A percentile compares a stretch with the other conserved stretches of the same genome.
These are phyloP conservation scores for Xylaria polymorpha DNA, from an alignment of 2,329 filamentous ascomycete species.

Conservation along the genomic window DNA sequence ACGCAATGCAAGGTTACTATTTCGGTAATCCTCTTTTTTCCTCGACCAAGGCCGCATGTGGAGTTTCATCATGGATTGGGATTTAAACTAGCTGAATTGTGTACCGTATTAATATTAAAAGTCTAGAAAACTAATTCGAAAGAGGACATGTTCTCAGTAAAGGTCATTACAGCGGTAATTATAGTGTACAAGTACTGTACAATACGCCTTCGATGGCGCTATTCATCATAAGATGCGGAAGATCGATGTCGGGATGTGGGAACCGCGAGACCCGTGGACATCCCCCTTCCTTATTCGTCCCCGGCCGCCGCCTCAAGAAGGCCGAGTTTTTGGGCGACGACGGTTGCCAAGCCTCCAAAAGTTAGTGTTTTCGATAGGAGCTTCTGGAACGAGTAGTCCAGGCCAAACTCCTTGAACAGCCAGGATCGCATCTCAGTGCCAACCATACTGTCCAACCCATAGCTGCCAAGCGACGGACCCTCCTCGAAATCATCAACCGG, in stretches of 20 bases:
- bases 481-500: conserved; percentile 40
- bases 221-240: conserved; percentile 29
- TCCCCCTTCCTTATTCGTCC: conserved; percentile 8
- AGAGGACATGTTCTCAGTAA: not conserved
- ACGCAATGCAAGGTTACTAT: not conserved
- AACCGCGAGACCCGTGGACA: not conserved
- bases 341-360: conserved; percentile 35
- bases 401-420: conserved; percentile 51
- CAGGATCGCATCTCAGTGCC: conserved; percentile 53
- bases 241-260: conserved; percentile 2
- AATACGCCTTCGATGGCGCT: too few relatives aligned
- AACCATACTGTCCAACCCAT: conserved; percentile 54
- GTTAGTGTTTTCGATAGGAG: conserved; percentile 50
- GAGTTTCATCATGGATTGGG: not conserved
- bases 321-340: conserved; percentile 29
- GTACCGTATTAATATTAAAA: not conserved
- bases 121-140: not conserved
- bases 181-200: not conserved
- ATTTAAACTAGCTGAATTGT: not conserved
- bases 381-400: conserved; percentile 55
- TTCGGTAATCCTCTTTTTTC: not conserved
- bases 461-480: conserved; percentile 45
- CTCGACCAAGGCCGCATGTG: not conserved
- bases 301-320: conserved; percentile 9
- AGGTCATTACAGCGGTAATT: not conserved